A percentile compares a stretch with the other conserved stretches of the same genome.
Evolutionary conservation across 179 eudicot species (phyloP).

Genomic region (Silene vulgaris): DNA sequence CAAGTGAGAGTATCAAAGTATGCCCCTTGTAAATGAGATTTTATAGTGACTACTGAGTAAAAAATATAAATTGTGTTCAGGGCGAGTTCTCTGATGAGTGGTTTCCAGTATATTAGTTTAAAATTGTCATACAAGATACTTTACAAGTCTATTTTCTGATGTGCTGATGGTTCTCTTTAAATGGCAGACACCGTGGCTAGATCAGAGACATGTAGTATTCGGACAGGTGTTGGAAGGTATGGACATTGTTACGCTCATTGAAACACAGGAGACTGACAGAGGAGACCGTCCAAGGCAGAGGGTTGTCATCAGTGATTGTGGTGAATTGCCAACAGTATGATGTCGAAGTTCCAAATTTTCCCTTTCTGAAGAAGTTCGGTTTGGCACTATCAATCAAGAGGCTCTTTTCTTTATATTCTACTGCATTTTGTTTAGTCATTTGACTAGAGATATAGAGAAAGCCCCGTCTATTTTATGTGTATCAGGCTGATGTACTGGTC

Average conservation of each 20-base stretch:
- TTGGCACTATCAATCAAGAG: neutral
- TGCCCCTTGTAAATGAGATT: neutral
- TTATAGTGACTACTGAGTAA: neutral
- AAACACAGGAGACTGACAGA: slow-evolving; percentile 75
- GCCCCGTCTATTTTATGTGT: neutral
- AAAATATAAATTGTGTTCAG: neutral
- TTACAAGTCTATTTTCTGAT: neutral
- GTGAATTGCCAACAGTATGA: slow-evolving; percentile 66
- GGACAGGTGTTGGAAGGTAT: slow-evolving; percentile 92
- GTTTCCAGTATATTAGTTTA: neutral
- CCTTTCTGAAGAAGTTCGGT: neutral
- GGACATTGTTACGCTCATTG: slow-evolving; percentile 74
- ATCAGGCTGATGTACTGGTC: neutral
- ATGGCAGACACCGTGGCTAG: slow-evolving; percentile 90
- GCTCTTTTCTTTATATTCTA: neutral
- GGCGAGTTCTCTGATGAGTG: neutral
- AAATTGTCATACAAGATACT: neutral
- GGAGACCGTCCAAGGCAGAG: slow-evolving; percentile 79
- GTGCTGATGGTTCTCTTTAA: slow-evolving; percentile 15
- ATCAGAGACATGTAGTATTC: slow-evolving; percentile 79
- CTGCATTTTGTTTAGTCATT: neutral
- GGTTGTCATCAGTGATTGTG: slow-evolving; percentile 71
- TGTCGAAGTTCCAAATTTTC: slow-evolving; percentile 14
- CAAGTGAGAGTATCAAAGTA: too few relatives aligned
- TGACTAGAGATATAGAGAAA: slow-evolving; percentile 6